Evolutionary conservation across 164 flowering plant species (phyloP).

Genomic region (Malania oleifera): DNA sequence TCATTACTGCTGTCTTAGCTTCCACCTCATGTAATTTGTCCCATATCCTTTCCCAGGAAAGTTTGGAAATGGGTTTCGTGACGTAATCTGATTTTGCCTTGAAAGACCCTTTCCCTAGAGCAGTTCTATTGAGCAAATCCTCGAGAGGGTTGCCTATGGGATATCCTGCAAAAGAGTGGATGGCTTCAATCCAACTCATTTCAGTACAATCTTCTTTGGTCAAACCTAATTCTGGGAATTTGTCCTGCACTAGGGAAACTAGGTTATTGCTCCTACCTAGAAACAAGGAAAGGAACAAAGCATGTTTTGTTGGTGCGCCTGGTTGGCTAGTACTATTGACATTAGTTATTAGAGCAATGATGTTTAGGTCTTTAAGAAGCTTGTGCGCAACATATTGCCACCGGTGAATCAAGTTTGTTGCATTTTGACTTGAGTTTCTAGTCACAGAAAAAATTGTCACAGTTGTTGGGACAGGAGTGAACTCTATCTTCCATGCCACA

Average conservation of each 20-base stretch:
- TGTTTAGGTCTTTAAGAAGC: background rate
- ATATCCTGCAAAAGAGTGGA: background rate
- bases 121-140: background rate
- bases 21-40: background rate
- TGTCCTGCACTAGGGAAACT: background rate
- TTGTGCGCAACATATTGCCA: background rate
- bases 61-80: background rate
- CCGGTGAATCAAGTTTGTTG: background rate
- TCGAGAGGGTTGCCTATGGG: background rate
- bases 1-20: background rate
- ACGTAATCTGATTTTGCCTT: background rate
- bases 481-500: background rate
- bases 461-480: background rate
- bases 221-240: background rate
- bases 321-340: too few species aligned
- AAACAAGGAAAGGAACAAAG: background rate
- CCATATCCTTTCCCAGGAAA: background rate
- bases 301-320: too few species aligned
- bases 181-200: background rate
- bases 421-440: background rate
- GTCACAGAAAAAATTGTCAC: background rate
- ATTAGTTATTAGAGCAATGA: too few species aligned
- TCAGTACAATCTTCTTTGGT: too few species aligned
- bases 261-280: background rate
- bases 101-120: background rate